Base-by-base conservation (phyloP, 179 eudicot species). In the Beta corolliflora region DNA sequence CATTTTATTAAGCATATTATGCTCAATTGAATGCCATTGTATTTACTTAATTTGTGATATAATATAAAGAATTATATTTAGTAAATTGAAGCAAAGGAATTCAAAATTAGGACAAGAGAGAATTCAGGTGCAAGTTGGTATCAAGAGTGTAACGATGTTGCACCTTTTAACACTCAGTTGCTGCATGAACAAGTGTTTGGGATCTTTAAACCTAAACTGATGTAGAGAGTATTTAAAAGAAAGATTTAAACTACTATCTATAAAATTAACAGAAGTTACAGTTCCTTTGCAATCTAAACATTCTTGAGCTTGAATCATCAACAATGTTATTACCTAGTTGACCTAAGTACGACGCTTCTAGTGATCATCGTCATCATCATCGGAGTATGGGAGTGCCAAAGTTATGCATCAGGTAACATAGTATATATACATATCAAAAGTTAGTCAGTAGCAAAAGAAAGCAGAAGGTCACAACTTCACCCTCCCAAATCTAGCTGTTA, bases 361-460 rank as follows among this genome's bases (percentile, higher is more conserved):
- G 75, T 89, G 94, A 74, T 90, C 97, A 18, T 93, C 98, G 66
- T 95, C 98, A 0, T 95, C 98, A 0, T 93, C 97, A 77, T 95
- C 97, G 9, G 98, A 95, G 83, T 95, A 69, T 61, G 66, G 10
- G 9, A 73, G 41, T 36, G 70, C 21, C 45, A 23, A n/a, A 59
- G 15, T 54, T 5, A 78, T 7, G 23, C 16, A 66, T 78, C 63
- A 65, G 58, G 29, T 73, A 45, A 59, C 29, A 60, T 71, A n/a
- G n/a, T n/a, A n/a, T 2, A 59, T 73, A 15, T 15, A 52, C 50
- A 52, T 48, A 59, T 70, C 45, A 70, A 5, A 16, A 48, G 29
- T 25, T 63, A n/a, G 25, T 41, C 16, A 21, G 55, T 59, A 83
- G 59, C 29, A 52, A 31, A 31, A 41, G 41, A 8, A 60, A 76